These are phyloP conservation scores for Prosopis cineraria DNA, from an alignment of 306 rosid species.

Conservation along the genomic window DNA sequence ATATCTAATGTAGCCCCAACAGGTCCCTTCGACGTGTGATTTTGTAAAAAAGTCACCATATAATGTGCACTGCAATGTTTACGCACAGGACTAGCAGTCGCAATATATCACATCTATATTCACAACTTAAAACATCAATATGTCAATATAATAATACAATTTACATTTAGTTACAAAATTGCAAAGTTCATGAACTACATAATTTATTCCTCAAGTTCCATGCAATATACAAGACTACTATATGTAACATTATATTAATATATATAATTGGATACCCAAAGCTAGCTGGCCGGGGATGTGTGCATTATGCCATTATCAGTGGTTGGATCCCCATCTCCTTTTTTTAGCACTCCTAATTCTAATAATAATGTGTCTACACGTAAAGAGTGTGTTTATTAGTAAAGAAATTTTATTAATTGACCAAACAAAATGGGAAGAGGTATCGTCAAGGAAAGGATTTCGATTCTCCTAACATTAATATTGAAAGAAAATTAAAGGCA, in stretches of 20 bases:
- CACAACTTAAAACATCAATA: too few species aligned
- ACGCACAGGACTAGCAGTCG: not conserved
- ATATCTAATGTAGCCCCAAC: too few species aligned
- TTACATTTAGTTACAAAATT: not conserved
- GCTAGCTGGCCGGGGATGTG: not conserved
- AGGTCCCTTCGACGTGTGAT: not conserved
- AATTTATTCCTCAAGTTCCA: not conserved
- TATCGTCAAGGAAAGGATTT: not conserved
- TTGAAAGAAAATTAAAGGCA: not conserved
- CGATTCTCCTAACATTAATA: not conserved
- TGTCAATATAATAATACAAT: too few species aligned
- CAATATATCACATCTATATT: not conserved
- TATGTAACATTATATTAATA: too few species aligned
- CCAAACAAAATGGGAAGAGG: not conserved
- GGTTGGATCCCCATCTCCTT: too few species aligned
- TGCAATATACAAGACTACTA: not conserved
- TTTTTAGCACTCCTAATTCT: too few species aligned
- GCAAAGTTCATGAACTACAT: not conserved
- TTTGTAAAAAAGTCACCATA: not conserved
- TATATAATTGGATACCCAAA: not conserved
- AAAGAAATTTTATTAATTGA: not conserved
- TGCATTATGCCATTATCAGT: too few species aligned
- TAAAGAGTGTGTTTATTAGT: too few species aligned
- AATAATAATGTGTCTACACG: too few species aligned
- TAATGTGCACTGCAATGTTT: too few species aligned